Evolutionary conservation across 2,329 filamentous ascomycete genomes (phyloP).

Genomic region (Cyclaneusma minus): DNA sequence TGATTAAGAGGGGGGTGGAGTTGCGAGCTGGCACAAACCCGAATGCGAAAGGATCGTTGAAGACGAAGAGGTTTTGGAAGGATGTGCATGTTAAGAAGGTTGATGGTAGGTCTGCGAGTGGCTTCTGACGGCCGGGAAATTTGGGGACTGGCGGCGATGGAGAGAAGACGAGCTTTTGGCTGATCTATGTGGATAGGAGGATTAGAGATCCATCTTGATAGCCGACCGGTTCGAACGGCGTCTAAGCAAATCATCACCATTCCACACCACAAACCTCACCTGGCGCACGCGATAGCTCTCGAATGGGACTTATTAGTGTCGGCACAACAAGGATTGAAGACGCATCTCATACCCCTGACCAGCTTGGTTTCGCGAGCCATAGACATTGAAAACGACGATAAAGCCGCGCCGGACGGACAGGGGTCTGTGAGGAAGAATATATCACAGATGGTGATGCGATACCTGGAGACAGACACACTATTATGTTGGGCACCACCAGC

Average conservation of each 20-base stretch:
- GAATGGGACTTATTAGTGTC: constrained; percentile 85
- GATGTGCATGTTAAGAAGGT: constrained; percentile 57
- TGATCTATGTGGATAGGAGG: constrained; percentile 11
- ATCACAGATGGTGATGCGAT: constrained; percentile 57
- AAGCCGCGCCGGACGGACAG: constrained; percentile 12
- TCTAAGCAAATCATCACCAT: constrained; percentile 58
- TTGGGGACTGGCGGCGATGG: background rate
- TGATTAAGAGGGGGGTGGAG: constrained; percentile 35
- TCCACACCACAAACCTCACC: constrained; percentile 59
- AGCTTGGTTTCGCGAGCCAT: constrained; percentile 70
- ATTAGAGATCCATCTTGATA: constrained; percentile 56
- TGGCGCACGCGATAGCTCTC: constrained; percentile 72
- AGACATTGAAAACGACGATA: constrained; percentile 62
- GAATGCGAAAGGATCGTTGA: constrained; percentile 22
- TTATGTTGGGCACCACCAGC: constrained; percentile 69
- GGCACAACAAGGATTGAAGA: constrained; percentile 68
- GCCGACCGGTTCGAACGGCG: constrained; percentile 63
- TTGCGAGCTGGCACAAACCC: constrained; percentile 23
- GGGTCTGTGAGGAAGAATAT: constrained; percentile 47
- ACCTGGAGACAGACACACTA: constrained; percentile 82
- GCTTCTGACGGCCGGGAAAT: no score
- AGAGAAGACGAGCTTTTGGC: background rate
- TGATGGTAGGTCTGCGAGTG: constrained; percentile 33
- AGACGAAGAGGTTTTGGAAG: constrained; percentile 74
- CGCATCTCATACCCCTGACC: constrained; percentile 82